Base-by-base conservation (phyloP, 2,329 filamentous ascomycete species). In the Mycosphaerella sp. region DNA sequence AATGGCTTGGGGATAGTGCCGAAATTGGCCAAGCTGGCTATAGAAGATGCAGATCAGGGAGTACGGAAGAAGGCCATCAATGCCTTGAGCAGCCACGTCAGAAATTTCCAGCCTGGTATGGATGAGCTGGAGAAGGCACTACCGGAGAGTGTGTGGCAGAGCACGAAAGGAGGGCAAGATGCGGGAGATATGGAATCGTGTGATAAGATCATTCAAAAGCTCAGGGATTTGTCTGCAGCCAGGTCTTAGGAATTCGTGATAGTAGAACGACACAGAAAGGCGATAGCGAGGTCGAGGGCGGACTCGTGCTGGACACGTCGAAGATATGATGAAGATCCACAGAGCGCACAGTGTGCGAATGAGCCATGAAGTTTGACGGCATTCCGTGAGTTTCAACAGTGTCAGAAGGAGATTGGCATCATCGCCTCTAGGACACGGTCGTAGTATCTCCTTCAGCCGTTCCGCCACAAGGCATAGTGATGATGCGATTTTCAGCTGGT, bases 11-110 rank as follows among this genome's bases (percentile, higher is more conserved):
- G 86, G 28, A 88, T 84, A 2, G 74, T 96, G 27, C 79, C 84
- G 34, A 78, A 71, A 28, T 77, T 98, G 17, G 82, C 89, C 7
- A 74, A 76, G 44, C 66, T 95, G 57, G 77, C 81, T 5, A 73
- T 77, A 30, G 75, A 79, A 39, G 82, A 81, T 52, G 73, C 84
- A 57, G 73, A 79, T 47, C 72, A 76, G 51, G 75, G 77, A 8
- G 86, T 89, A 44, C 79, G 90, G 59, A 84, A 87, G 69, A 98
- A 96, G 78, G 89, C 90, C 12, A 76, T 95, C 27, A 90, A 89
- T 64, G 93, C 91, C 10, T 77, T 98, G 42, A 95, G 89, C 66
- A 91, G 85, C 12, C 86, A 82, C 4, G 80, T 88, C 49, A 79
- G 93, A 67, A 98, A 98, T 70, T 95, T 88, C 69, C 91, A 95